Base-by-base conservation (phyloP, 2,329 filamentous ascomycete species). In the Epichloe amarillans region DNA sequence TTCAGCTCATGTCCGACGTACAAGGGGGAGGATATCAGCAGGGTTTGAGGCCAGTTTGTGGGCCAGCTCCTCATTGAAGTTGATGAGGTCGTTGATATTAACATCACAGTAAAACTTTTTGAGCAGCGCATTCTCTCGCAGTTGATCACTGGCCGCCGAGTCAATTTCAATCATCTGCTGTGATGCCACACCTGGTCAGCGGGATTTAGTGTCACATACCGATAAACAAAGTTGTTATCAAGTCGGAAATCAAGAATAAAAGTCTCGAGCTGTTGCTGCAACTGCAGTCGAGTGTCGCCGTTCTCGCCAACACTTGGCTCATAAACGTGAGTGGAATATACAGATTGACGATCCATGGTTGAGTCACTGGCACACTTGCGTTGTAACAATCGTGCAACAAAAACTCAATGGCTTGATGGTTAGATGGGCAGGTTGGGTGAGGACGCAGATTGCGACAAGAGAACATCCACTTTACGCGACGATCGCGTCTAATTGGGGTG, bases 101-200 rank as follows among this genome's bases (percentile, higher is more conserved):
- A 98, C 80, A 66, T 98, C 91, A 72, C 93, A 96, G 68, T 84
- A 96, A 71, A 89, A 97, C 61, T 90, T 89, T 66, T 95, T 93
- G 41, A 95, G 76, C 1, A 97, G 78, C 7, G 93, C 89, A 71
- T 98, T 98, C 64, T 97, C 89, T 61, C 88, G 82, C 53, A 98
- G 80, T 69, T 97, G 93, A 62, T 97, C 91, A 78, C 93, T 94
- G 60, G 3, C 45, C 19, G 12, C 17, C 10, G n/a, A 15, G 33
- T 62, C 21, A 61, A 56, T 46, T 12, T 48, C 3, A 4, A 26
- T 36, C 33, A 14, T 37, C 21, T 17, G n/a, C 17, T 5, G n/a
- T 19, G 15, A 45, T 15, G n/a, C 19, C 14, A 19, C 38, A 6
- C 14, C 41, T 6, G 8, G 5, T 10, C 6, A n/a, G 19, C 17